Base-by-base conservation (phyloP, 2,329 filamentous ascomycete genomes). In the Fusarium subglutinans region DNA sequence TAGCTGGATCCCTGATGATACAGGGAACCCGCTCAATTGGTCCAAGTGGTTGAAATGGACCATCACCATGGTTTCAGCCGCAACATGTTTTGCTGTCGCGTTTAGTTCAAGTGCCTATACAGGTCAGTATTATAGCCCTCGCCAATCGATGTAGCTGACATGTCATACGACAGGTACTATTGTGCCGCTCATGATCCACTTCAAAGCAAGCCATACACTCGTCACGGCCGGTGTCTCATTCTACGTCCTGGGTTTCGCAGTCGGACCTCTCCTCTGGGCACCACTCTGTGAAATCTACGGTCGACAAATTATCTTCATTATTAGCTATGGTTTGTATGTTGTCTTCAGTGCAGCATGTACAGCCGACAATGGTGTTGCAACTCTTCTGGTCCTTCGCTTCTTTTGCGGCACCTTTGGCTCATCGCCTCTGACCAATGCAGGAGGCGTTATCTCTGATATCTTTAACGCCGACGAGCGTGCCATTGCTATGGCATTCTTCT, bases 81-180 rank as follows among this genome's bases (percentile, higher is more conserved):
- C 91, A 18, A 90, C 92, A 15, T 92, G 91, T 3, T 86, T 95
- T 48, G 91, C 87, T 38, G 91, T 94, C 30, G 86, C 93, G 4
- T 92, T 95, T 74, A 90, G 90, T 59, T 93, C 91, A 7, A 91
- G 90, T 8, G 92, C 91, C 33, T 93, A 90, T 79, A 89, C 88
- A 13, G 90, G 90, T 38, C 88, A 87, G 58, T 33, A 6, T 8
- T 4, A 15, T 13, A 9, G 8, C 8, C 10, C 9, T 12, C 20
- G 1, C 3, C 5, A 5, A 7, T 22, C 3, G 13, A 30, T 9
- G 13, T 14, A 30, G 8, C 69, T 74, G 8, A 74, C 50, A 13
- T 1, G 5, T 10, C 35, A 17, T 5, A 8, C 6, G 15, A 1
- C 3, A 76, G 76, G 76, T 30, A 77, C 74, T 3, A 77, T 90